These are phyloP conservation scores for Fragosphaeria purpurea DNA, from an alignment of 2,329 filamentous ascomycete species.

Conservation along the genomic window DNA sequence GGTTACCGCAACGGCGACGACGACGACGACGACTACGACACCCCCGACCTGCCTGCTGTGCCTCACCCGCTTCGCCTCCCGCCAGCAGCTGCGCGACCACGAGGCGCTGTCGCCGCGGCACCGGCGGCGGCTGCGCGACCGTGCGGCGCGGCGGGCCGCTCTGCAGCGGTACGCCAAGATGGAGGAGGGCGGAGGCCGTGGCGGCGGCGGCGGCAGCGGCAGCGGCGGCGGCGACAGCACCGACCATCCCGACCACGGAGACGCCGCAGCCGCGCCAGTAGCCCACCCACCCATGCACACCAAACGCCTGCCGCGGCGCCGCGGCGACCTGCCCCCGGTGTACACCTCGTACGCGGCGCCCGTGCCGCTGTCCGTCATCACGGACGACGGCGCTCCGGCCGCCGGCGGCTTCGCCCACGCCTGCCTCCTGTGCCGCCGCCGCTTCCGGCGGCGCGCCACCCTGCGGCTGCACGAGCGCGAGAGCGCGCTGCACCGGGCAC, in stretches of 20 bases:
- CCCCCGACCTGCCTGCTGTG: slow-evolving; percentile 44
- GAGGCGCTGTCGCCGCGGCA: slow-evolving; percentile 18
- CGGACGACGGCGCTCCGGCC: not conserved
- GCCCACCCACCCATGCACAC: slow-evolving; percentile 6
- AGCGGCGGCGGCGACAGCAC: not conserved
- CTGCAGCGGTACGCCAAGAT: slow-evolving; percentile 9
- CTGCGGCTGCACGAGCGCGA: slow-evolving; percentile 34
- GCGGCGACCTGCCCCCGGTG: slow-evolving; percentile 24
- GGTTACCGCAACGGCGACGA: not conserved
- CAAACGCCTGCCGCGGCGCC: slow-evolving; percentile 18
- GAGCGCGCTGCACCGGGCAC: slow-evolving; percentile 30
- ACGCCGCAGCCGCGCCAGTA: slow-evolving; percentile 12
- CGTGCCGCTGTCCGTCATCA: not conserved
- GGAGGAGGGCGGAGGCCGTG: not conserved
- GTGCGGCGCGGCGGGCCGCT: slow-evolving; percentile 1
- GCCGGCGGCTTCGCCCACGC: slow-evolving; percentile 27
- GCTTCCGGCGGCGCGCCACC: slow-evolving; percentile 28
- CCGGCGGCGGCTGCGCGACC: slow-evolving; percentile 12
- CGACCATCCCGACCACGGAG: no score
- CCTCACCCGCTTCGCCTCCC: slow-evolving; percentile 44
- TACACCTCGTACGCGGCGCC: slow-evolving; percentile 43
- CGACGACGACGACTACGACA: not conserved
- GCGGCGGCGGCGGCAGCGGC: not conserved
- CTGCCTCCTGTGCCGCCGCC: slow-evolving; percentile 33
- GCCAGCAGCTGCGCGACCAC: slow-evolving; percentile 21